Base-by-base conservation (phyloP, 345 rosid genomes). In the Cardiospermum halicacabum region DNA sequence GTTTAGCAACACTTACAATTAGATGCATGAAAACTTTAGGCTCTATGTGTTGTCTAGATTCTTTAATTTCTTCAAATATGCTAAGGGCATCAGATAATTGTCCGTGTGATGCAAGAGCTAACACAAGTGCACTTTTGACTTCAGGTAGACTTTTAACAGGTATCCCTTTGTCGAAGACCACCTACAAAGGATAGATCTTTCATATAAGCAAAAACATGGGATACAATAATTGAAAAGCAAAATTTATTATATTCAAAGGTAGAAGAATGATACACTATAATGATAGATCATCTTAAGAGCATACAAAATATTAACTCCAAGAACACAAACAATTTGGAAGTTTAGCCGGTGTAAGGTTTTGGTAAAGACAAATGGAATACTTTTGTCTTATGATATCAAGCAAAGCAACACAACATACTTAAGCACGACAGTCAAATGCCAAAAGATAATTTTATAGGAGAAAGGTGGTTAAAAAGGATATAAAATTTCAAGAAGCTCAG, bases 51-150 rank as follows among this genome's bases (percentile, higher is more conserved):
- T 65, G 57, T 75, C 85, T 77, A 27, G 74, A 76, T 69, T 72
- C 61, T 85, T 84, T 89, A 68, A 85, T 84, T 75, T 88, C 89
- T 69, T 85, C 71, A 70, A 85, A 90, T 27, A 82, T 32, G 36
- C 30, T 39, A 27, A 90, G 72, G 45, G 98, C 98, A 74, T 90
- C 98, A 43, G 72, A 62, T 60, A 81, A 62, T 71, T 74, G 77
- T 63, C 88, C 92, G 70, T 73, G 70, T 42, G 80, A 80, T 53
- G 92, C 97, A 69, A 94, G 85, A 68, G 94, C 84, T 11, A 82
- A 67, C 36, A 88, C 73, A 53, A 92, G 90, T 19, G 8, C 75
- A 60, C 93, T 77, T 76, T 80, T 89, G 57, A 92, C 76, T 75
- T 88, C 95, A 59, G 72, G 76, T 58, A 71, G 67, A 78, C 56